Evolutionary conservation across 75 land plant species (phyloP).

Genomic region (Chamaecyparis obtusa): DNA sequence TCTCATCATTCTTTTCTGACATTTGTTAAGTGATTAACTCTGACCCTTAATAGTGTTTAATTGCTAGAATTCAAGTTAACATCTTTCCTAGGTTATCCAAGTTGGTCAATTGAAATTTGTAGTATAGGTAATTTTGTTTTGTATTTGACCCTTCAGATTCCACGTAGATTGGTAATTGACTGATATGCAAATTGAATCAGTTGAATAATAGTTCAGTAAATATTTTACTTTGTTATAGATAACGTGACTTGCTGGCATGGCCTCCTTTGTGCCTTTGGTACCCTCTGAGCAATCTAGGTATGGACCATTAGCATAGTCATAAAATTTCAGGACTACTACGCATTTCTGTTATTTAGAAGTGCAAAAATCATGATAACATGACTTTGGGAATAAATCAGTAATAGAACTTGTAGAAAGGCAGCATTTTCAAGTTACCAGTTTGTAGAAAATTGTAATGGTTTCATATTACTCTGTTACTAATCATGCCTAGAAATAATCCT

Average conservation of each 20-base stretch:
- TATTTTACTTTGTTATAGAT: not conserved
- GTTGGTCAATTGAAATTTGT: too few relatives aligned
- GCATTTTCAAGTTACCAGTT: not conserved
- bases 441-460: not conserved
- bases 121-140: not conserved
- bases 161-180: not conserved
- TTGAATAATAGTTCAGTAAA: not conserved
- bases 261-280: not conserved
- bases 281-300: not conserved
- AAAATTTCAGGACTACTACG: not conserved
- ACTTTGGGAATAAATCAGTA: not conserved
- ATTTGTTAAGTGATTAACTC: too few relatives aligned
- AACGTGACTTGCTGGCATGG: not conserved
- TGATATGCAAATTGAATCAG: not conserved
- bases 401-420: not conserved
- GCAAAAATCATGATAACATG: not conserved
- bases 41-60: too few relatives aligned
- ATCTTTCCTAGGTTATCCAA: too few relatives aligned
- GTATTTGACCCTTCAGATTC: not conserved
- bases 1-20: too few relatives aligned
- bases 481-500: not conserved
- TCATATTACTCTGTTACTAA: not conserved
- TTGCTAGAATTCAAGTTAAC: too few relatives aligned
- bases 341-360: constrained; percentile 5
- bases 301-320: not conserved